These are phyloP conservation scores for Immersiella caudata DNA, from an alignment of 495 filamentous ascomycete species.

Conservation along the genomic window DNA sequence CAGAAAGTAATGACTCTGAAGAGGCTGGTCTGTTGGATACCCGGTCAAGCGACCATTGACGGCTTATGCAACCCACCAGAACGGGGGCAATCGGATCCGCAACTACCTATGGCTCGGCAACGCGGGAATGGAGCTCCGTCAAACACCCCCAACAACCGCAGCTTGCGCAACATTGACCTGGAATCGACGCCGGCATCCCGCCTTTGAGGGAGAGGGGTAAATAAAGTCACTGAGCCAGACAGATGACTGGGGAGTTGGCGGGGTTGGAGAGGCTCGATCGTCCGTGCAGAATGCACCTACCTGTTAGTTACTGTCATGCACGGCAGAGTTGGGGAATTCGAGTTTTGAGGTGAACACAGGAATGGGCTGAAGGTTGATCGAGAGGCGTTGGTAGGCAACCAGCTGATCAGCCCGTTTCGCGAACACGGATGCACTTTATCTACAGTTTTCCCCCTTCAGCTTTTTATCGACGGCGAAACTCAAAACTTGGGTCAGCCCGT, in stretches of 20 bases:
- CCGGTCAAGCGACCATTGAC: not conserved
- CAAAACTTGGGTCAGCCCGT: not conserved
- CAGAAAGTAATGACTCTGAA: too few relatives aligned
- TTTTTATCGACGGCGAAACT: not conserved
- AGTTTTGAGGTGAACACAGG: not conserved
- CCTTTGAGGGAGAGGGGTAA: constrained; percentile 13
- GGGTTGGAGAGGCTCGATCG: constrained; percentile 4
- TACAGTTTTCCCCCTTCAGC: not conserved
- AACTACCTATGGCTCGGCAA: constrained; percentile 29
- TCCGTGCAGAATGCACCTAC: constrained; percentile 1
- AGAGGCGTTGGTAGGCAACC: not conserved
- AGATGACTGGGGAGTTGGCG: not conserved
- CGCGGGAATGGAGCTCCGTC: constrained; percentile 28
- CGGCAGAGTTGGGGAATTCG: not conserved
- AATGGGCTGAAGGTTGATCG: not conserved
- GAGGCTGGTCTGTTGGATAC: not conserved
- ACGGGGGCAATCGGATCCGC: constrained; percentile 24
- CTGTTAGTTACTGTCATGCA: not conserved
- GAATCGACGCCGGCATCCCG: not conserved
- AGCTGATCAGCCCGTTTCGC: not conserved
- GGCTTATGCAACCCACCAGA: not conserved
- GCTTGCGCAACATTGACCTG: not conserved
- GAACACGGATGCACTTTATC: not conserved
- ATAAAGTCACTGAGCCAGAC: not conserved
- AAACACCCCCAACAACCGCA: constrained; percentile 1